Evolutionary conservation across 768 basidiomycete genomes (phyloP), one percentile per base, ranked within the genome.

Genomic region (Rhodosporidiobolus sp.): DNA sequence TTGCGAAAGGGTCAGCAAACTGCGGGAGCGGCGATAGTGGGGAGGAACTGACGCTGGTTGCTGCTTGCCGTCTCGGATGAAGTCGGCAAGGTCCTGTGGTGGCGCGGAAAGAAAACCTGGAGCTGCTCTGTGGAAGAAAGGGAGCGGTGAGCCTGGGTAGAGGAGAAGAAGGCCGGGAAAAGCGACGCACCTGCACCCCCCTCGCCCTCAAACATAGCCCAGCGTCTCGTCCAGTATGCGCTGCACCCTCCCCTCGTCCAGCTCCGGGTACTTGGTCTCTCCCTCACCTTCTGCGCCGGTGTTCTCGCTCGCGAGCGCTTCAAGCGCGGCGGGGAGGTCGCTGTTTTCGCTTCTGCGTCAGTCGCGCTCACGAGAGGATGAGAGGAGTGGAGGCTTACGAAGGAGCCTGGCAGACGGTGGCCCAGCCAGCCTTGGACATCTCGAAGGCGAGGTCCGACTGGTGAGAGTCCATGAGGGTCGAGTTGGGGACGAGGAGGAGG

Each of bases 401-500:
- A 12, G 73, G 53, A 24, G 46, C 26, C 7, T 50, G 28, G 49
- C 69, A 75, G 3, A 77, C 69, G 4, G 5, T 30, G 2, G 63
- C 77, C 73, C 75, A 76, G 0, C 74, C 75, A 32, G 75, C 56
- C 43, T 64, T 48, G 26, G 24, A 35, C 65, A 99, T 83, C 20
- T 87, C 86, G 52, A 84, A 81, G 0, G 95, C 92, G 10, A 99
- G 84, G 78, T 99, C 92, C 65, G 88, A 84, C 83, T 99, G 95
- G 79, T 99, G 95, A 79, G 96, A 91, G 80, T 96, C 89, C 80
- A 94, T 85, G 43, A 99, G 83, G 0, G 90, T 89, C 54, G 88
- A 83, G 80, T 99, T 99, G 19, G 94, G 94, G 5, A 96, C 88
- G 8, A 91, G 89, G 74, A 99, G 88, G 74, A 99, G 83, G 12